Base-by-base conservation (phyloP, 306 rosid species). In the Cicer pinnatifidum region DNA sequence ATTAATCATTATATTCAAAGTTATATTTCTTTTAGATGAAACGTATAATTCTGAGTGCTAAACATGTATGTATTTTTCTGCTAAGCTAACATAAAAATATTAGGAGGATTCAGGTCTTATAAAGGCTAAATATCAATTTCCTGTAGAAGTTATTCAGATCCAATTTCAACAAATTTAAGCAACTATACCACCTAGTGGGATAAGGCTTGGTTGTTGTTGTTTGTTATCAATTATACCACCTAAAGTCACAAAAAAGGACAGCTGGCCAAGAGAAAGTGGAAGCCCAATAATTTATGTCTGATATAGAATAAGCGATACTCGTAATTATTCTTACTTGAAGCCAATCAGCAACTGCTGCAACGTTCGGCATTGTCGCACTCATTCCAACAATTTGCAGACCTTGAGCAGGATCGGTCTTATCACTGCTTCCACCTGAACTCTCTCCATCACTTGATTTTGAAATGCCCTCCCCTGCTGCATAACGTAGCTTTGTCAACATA, bases 341-440 rank as follows among this genome's bases (percentile, higher is more conserved):
- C 98, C 98, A 94, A 70, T 94, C 94, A 72, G 98, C 97, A 82
- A 94, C 97, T 58, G 96, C 96, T 45, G 91, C 96, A 67, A 94
- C 97, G 69, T 94, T 94, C 64, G 98, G 98, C 98, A 94, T 94
- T 75, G 98, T 94, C 46, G 98, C 98, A 82, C 98, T 94, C 98
- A 94, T 91, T 67, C 98, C 98, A 65, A 94, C 97, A 82, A 94
- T 89, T 82, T 94, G 98, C 82, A 94, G 82, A 73, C 95, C 96
- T 71, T 84, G 89, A 78, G 97, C 89, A 84, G 91, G 91, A 79
- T 94, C 98, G 68, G 82, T 84, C 86, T 83, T 94, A 62, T 89
- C 87, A 66, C 96, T 91, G 86, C 98, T 94, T 56, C 86, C 84
- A 59, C 94, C 96, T 7, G 95, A 88, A 86, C 97, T 89, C 84